Evolutionary conservation across 352 stramenopile genomes (phyloP), one percentile per base, ranked within the genome.

Genomic region (Globisporangium echinulatum): DNA sequence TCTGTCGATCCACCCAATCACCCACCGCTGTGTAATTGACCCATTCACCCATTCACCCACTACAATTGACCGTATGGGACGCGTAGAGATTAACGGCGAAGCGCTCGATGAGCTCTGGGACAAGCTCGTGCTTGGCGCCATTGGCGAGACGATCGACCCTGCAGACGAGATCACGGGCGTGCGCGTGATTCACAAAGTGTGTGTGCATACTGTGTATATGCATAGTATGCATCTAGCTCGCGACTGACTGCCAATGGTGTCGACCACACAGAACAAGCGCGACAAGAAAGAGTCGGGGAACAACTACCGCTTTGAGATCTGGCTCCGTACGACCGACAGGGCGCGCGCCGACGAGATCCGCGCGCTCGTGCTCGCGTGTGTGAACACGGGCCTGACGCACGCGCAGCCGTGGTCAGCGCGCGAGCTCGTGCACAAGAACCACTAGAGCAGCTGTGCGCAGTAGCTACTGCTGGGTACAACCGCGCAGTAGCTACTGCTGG

Each of bases 91-190:
- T 33, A 66, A 67, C 2, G 70, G 75, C 15, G 79, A 91, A n/a
- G 72, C 79, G 52, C 69, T 97, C 42, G 89, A 96, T 49, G 82
- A 95, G 56, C 87, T 75, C 58, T 97, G 89, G 88, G 89, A 97
- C 58, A 87, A 88, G 52, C 74, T 97, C 64, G 86, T 97, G 66
- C 75, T 97, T 61, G 82, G 84, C 52, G 85, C 89, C 53, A 94
- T 97, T 70, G 90, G 90, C 50, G 90, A 97, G 67, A 78, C 86
- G 6, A 89, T 97, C 44, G 87, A 96, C 56, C 65, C 76, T 2
- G 84, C 72, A 46, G 83, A 96, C 57, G 86, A 97, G 63, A 85
- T 97, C 64, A 96, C 87, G n/a, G 90, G 90, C 52, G 84, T 94
- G 39, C 87, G 90, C 62, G 79, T 97, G 46, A 85, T 97, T 56